Percentiles rank a stretch among this genome's conserved stretches.
Evolutionary conservation across 257 asterid genomes (phyloP).

Genomic region (Jasminum sambac): DNA sequence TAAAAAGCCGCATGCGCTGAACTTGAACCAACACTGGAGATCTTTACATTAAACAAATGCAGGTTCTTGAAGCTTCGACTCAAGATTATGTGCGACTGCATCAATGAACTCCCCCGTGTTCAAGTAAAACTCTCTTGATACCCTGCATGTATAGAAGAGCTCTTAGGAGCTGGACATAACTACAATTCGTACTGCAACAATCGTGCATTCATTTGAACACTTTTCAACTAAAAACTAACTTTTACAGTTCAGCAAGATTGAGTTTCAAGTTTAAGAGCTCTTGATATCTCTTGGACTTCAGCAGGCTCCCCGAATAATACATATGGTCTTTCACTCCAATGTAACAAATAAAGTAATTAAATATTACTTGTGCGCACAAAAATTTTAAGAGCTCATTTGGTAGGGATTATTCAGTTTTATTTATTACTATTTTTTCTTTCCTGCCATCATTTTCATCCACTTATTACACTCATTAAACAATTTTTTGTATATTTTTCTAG

Average conservation of each 20-base stretch:
- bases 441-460: too few relatives aligned
- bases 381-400: too few relatives aligned
- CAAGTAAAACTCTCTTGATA: constrained; percentile 70
- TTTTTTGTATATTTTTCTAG: too few relatives aligned
- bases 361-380: neutral
- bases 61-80: constrained; percentile 42
- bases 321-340: neutral
- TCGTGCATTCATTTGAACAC: too few relatives aligned
- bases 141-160: constrained; percentile 48
- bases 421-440: too few relatives aligned
- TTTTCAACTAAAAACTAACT: too few relatives aligned
- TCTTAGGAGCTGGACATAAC: constrained; percentile 19
- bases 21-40: neutral
- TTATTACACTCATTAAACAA: too few relatives aligned
- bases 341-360: neutral
- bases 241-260: too few relatives aligned
- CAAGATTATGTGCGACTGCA: constrained; percentile 68
- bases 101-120: constrained; percentile 78
- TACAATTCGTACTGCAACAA: neutral
- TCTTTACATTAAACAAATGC: constrained; percentile 29
- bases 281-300: neutral
- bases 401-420: too few relatives aligned
- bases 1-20: neutral
- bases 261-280: neutral
- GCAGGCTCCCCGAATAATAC: neutral